Evolutionary conservation across 1,139 yeast genomes (phyloP), one percentile per base, ranked within the genome.

Genomic region (Candida sp.): DNA sequence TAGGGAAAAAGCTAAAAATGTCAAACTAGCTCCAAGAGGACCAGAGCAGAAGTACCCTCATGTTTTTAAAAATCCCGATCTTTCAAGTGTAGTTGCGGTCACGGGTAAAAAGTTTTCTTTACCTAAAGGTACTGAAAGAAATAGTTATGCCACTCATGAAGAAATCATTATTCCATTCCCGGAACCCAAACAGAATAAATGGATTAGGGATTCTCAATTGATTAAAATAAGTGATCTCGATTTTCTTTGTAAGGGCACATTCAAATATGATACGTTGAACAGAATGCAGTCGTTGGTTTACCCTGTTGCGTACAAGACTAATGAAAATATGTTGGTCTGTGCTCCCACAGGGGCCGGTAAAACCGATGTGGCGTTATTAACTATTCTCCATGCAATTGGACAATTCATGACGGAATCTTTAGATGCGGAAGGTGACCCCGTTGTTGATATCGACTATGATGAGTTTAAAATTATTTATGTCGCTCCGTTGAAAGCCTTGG

Each of bases 261-360:
- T 95, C 63, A 79, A 79, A 47, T 95, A 95, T 63, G 70, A 78
- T 42, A 75, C 86, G 0, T 73, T 95, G 51, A 95, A 95, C 63
- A 81, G 88, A 51, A 86, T 95, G 79, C 99, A 95, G 62, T 85
- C 97, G 23, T 73, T 95, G 49, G 96, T 95, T 1, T 95, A 76
- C 52, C 96, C 96, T 0, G 87, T 90, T 15, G 99, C 97, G 0
- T 95, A 93, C 59, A 82, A 85, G 44, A 86, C 98, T 5, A 91
- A 89, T 62, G 97, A 91, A 54, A 93, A 95, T 57, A 87, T 95
- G 97, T 73, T 93, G 41, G 91, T 93, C 2, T 93, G 99, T 79
- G 99, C 99, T 0, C 99, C 99, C 2, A 93, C 99, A 0, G 99
- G 99, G 74, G 98, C 99, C 5, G 99, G 99, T 77, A 93, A 93